Conservation (phyloP, 495 filamentous ascomycete genomes). For the Saxophila tyrrhenica region DNA sequence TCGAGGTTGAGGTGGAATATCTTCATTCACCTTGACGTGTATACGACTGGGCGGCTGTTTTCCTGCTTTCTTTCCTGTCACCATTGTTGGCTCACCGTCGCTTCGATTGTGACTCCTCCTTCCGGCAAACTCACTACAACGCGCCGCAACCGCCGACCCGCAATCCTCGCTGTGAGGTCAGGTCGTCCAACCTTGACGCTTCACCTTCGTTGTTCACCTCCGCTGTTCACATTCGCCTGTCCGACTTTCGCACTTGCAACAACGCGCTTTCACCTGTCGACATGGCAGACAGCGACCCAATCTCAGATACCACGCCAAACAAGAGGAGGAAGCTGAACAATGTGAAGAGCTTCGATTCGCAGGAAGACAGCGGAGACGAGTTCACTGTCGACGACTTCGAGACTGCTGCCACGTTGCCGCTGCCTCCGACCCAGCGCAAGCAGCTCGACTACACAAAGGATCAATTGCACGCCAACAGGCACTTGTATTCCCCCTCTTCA, state of each 20-base stretch:
- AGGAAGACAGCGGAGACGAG: slow-evolving; percentile 45
- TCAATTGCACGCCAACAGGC: neutral
- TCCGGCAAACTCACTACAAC: too few relatives aligned
- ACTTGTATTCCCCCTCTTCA: neutral
- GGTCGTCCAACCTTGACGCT: too few relatives aligned
- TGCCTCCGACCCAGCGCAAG: slow-evolving; percentile 23
- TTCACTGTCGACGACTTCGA: slow-evolving; percentile 41
- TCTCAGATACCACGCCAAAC: slow-evolving; percentile 13
- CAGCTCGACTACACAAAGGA: slow-evolving; percentile 17
- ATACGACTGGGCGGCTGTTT: too few relatives aligned
- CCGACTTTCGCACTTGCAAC: neutral
- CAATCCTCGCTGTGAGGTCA: too few relatives aligned
- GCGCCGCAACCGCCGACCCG: too few relatives aligned
- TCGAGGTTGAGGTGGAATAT: neutral
- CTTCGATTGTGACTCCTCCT: too few relatives aligned
- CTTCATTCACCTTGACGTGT: too few relatives aligned
- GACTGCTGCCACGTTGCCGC: slow-evolving; percentile 50
- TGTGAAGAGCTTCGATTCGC: slow-evolving; percentile 27
- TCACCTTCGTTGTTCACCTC: too few relatives aligned
- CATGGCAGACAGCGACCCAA: slow-evolving; percentile 19
- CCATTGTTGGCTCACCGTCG: too few relatives aligned
- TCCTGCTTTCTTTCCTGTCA: too few relatives aligned
- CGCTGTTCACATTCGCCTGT: too few relatives aligned
- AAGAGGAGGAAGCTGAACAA: slow-evolving; percentile 8
- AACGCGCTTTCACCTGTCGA: neutral